Conservation (phyloP, 2,329 filamentous ascomycete genomes). For the Neocucurbitaria cava region DNA sequence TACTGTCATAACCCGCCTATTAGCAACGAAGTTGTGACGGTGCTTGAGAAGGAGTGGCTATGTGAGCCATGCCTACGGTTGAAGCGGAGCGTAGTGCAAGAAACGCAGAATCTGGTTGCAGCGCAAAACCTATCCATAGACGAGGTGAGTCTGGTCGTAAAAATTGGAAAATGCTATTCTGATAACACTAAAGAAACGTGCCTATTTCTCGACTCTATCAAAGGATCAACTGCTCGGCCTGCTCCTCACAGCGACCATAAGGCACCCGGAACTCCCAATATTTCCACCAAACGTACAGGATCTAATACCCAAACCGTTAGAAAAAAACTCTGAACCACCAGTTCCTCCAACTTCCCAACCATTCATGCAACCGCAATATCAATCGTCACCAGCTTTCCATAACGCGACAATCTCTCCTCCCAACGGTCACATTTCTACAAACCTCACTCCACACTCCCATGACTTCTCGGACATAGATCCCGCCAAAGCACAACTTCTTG, state of each 20-base stretch:
- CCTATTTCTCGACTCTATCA: slow-evolving; percentile 68
- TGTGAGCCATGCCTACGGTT: slow-evolving; percentile 65
- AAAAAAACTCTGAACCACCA: slow-evolving; percentile 16
- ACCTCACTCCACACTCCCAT: slow-evolving; percentile 30
- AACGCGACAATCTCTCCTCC: slow-evolving; percentile 32
- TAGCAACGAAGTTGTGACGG: slow-evolving; percentile 70
- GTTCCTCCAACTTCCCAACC: slow-evolving; percentile 6
- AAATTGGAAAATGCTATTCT: not conserved
- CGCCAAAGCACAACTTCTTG: slow-evolving; percentile 43
- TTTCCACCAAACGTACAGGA: slow-evolving; percentile 57
- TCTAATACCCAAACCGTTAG: slow-evolving; percentile 28
- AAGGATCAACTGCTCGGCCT: slow-evolving; percentile 69
- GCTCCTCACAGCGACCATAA: slow-evolving; percentile 66
- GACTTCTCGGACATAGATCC: slow-evolving; percentile 34
- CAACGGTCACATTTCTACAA: slow-evolving; percentile 33
- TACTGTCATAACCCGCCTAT: slow-evolving; percentile 81
- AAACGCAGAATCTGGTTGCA: slow-evolving; percentile 48
- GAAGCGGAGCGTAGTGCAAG: slow-evolving; percentile 39
- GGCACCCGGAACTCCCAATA: slow-evolving; percentile 70
- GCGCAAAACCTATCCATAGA: slow-evolving; percentile 51
- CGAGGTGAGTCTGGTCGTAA: slow-evolving; percentile 43
- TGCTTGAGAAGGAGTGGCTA: slow-evolving; percentile 74
- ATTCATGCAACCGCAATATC: slow-evolving; percentile 13
- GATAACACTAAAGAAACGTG: slow-evolving; percentile 59
- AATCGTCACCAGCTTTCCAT: slow-evolving; percentile 16